Base-by-base conservation (phyloP, 345 rosid genomes). In the Sisymbrium irio region DNA sequence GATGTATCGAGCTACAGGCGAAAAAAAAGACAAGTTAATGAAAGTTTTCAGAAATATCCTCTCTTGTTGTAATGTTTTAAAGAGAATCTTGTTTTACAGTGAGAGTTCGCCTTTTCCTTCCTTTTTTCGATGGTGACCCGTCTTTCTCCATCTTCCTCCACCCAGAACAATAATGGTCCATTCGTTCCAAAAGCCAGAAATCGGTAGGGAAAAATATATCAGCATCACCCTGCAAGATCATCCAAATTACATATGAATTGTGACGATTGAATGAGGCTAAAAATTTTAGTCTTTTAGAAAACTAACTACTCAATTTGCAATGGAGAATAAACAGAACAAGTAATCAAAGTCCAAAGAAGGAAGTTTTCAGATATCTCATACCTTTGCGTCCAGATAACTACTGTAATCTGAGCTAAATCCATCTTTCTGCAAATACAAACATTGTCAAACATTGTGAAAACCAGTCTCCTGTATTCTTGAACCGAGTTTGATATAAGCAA, bases 191-290 rank as follows among this genome's bases (percentile, higher is more conserved):
- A 47, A 95, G 92, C 91, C 83, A 85, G 74, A 95, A 95, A 78
- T 95, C 93, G 1, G 97, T 92, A 5, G 97, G 97, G 63, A 95
- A 95, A 78, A 95, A 95, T 28, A 94, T 91, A 82, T 95, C 99
- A 68, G 97, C 97, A 84, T 95, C 99, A 66, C 97, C 99, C 97
- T 92, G 84, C 85, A 75, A 71, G 35, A 65, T 44, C 64, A 76
- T 36, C 12, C 64, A 44, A 33, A 14, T 68, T 33, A 68, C 36
- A 61, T 51, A 53, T 61, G 57, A 20, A 19, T 59, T 50, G 37
- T 64, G 47, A 72, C 9, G 36, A 62, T 36, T 44, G 6, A 65
- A 35, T 36, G 30, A 18, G n/a, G 54, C 19, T 40, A 35, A 0
- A 20, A 74, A 10, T 25, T 37, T 11, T 10, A 65, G 41, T 63